Percentiles rank a stretch among this genome's conserved stretches.
phyloP scores from a whole-genome alignment of 202 grass and related monocot species.

The Elaeis oleifera region DNA sequence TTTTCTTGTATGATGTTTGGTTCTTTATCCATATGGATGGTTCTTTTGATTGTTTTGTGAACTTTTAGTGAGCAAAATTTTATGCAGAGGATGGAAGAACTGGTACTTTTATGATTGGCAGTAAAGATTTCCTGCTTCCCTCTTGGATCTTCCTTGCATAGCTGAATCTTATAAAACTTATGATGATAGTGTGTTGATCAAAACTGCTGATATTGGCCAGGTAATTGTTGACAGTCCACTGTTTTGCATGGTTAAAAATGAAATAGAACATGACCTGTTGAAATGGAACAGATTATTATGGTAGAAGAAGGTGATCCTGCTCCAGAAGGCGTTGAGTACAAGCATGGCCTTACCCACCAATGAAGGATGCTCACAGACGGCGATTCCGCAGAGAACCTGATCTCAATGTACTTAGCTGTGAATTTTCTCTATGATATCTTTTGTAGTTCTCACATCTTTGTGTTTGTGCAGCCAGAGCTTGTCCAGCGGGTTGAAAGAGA shows the following conservation, averaged over 20 bases:
- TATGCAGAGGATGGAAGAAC: constrained; percentile 77
- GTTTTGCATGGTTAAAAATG: constrained; percentile 9
- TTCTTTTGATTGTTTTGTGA: constrained; percentile 9
- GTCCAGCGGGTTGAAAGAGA: constrained; percentile 73
- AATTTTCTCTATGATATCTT: constrained; percentile 9
- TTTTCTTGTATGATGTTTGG: no score
- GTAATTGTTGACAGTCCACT: constrained; percentile 25
- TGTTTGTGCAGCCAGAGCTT: constrained; percentile 46
- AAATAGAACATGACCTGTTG: constrained; percentile 12
- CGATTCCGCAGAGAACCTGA: constrained; percentile 84
- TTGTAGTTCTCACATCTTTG: constrained; percentile 9
- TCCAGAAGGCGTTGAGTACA: constrained; percentile 79
- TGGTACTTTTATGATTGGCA: constrained; percentile 91
- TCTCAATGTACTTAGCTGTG: constrained; percentile 50
- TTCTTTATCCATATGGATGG: not conserved
- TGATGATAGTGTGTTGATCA: constrained; percentile 79
- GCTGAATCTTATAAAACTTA: constrained; percentile 92
- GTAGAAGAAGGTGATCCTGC: constrained; percentile 63
- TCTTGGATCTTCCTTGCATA: constrained; percentile 71
- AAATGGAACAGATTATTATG: constrained; percentile 68
- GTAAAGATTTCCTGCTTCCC: constrained; percentile 72
- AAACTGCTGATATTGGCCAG: constrained; percentile 85
- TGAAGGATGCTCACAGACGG: constrained; percentile 68
- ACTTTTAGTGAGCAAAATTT: not conserved
- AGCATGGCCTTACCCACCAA: constrained; percentile 88